phyloP scores from a whole-genome alignment of 805 yeast species.

The Teunomyces lycoperdinae region DNA sequence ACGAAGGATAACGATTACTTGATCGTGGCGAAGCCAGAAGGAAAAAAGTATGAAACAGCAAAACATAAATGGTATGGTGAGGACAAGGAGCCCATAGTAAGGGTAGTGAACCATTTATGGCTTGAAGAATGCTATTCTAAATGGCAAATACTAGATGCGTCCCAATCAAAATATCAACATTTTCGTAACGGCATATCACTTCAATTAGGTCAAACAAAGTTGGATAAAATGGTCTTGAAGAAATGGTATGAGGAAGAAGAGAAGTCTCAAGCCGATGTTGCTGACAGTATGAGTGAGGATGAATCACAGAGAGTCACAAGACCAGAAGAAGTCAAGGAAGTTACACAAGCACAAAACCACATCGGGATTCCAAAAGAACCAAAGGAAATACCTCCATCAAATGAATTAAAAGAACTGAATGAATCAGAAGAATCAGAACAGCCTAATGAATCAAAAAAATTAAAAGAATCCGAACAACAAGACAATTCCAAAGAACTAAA shows the following conservation, averaged over 20 bases:
- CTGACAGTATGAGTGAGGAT: slow-evolving; percentile 28
- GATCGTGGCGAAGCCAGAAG: slow-evolving; percentile 62
- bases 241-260: slow-evolving; percentile 28
- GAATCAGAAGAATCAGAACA: neutral
- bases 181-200: slow-evolving; percentile 44
- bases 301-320: slow-evolving; percentile 11
- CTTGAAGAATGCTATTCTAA: slow-evolving; percentile 69
- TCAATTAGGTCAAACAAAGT: slow-evolving; percentile 51
- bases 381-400: neutral
- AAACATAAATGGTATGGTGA: slow-evolving; percentile 51
- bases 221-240: slow-evolving; percentile 40
- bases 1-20: slow-evolving; percentile 68
- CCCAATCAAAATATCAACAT: slow-evolving; percentile 45
- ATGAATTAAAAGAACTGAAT: neutral
- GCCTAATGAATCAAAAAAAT: neutral
- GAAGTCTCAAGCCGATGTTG: slow-evolving; percentile 19
- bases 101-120: slow-evolving; percentile 81
- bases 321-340: slow-evolving; percentile 6
- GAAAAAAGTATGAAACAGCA: slow-evolving; percentile 77
- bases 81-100: slow-evolving; percentile 30
- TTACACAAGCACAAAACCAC: slow-evolving; percentile 7
- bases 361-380: neutral
- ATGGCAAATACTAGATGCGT: slow-evolving; percentile 54
- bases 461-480: slow-evolving; percentile 1
- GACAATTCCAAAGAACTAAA: neutral